These are phyloP conservation scores for Eucalyptus coolabah DNA, from an alignment of 345 rosid species.

Conservation along the genomic window DNA sequence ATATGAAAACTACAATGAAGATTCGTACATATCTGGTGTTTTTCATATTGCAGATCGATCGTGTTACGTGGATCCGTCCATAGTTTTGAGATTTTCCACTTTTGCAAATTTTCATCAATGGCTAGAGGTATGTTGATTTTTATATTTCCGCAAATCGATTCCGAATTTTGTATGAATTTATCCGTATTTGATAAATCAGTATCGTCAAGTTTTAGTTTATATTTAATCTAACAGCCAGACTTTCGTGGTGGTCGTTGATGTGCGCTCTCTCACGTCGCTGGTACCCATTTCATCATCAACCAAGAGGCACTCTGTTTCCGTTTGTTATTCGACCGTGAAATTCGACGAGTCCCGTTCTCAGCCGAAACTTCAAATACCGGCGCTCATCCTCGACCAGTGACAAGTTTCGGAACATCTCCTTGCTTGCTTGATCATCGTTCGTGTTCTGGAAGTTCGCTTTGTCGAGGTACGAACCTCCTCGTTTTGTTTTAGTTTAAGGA, in stretches of 20 bases:
- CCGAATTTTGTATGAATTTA: too few relatives aligned
- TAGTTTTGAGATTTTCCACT: too few relatives aligned
- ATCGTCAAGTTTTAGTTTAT: too few relatives aligned
- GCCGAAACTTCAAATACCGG: background rate
- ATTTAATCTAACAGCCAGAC: background rate
- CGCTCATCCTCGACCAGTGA: background rate
- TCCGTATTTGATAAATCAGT: too few relatives aligned
- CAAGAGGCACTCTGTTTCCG: background rate
- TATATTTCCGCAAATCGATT: too few relatives aligned
- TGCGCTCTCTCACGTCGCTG: background rate
- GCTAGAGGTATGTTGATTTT: too few relatives aligned
- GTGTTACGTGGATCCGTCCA: too few relatives aligned
- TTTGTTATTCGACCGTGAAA: background rate
- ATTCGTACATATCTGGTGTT: too few relatives aligned
- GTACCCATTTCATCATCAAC: background rate
- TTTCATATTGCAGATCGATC: too few relatives aligned
- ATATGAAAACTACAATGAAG: too few relatives aligned
- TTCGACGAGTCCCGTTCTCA: background rate
- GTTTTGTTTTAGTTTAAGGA: background rate
- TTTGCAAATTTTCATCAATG: too few relatives aligned
- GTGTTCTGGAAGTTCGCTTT: background rate
- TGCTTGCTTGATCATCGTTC: background rate
- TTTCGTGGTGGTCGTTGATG: background rate
- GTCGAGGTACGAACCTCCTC: background rate
- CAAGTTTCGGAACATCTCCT: background rate